Conservation (phyloP, 495 filamentous ascomycete species). For the Neurospora sp. region DNA sequence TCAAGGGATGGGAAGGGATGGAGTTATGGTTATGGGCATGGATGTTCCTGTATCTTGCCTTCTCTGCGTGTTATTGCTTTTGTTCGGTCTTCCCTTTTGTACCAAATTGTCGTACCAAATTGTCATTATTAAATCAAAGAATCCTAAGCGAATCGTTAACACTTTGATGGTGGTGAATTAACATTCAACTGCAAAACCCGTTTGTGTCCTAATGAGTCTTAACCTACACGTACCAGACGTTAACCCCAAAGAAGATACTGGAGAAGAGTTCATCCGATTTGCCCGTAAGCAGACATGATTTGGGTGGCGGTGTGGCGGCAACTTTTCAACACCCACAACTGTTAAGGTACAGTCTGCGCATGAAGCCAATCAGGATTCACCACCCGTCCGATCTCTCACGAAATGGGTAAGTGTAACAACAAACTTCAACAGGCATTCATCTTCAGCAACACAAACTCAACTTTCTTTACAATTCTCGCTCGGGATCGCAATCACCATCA, state of each 20-base stretch:
- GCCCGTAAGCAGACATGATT: not conserved
- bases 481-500: not conserved
- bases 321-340: not conserved
- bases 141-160: not conserved
- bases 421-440: not conserved
- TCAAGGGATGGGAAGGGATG: not conserved
- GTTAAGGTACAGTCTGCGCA: not conserved
- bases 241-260: not conserved
- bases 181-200: no score
- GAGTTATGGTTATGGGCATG: not conserved
- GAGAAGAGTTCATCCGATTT: not conserved
- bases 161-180: not conserved
- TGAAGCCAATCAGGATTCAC: not conserved
- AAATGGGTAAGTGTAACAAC: not conserved
- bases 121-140: not conserved
- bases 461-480: not conserved
- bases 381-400: not conserved
- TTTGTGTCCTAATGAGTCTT: no score
- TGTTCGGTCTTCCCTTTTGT: not conserved
- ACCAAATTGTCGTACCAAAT: not conserved
- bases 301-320: not conserved
- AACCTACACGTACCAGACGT: no score
- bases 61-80: not conserved
- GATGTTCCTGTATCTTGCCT: not conserved
- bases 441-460: not conserved